Conservation (phyloP, 2,329 filamentous ascomycete species). For the Calonectria henricotiae region DNA sequence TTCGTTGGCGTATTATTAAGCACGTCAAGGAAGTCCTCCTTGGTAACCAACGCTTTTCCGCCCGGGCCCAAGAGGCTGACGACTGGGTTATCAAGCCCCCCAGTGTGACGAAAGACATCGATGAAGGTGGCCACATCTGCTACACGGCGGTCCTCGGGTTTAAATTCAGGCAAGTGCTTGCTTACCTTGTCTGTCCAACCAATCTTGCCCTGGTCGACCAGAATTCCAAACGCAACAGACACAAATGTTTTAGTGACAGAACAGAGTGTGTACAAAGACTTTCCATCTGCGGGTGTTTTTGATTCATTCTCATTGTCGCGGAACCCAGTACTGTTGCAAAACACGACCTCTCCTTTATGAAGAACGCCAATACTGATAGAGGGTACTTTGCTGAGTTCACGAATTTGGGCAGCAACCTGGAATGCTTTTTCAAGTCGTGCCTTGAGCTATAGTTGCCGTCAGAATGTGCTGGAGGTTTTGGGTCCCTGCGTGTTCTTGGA, state of each 20-base stretch:
- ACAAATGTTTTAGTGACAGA: conserved; percentile 21
- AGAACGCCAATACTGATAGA: conserved; percentile 13
- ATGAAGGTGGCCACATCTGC: conserved; percentile 4
- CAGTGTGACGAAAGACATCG: conserved; percentile 3
- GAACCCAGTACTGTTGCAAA: not conserved
- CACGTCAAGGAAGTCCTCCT: not conserved
- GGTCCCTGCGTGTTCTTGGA: not conserved
- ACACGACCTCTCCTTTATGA: conserved; percentile 7
- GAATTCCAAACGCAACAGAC: conserved; percentile 18
- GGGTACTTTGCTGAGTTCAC: not conserved
- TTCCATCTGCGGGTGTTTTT: not conserved
- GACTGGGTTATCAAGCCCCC: conserved; percentile 13
- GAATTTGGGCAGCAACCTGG: not conserved
- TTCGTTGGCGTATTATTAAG: conserved; percentile 7
- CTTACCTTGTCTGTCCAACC: conserved; percentile 11
- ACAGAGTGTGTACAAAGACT: conserved; percentile 16
- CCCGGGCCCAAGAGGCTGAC: not conserved
- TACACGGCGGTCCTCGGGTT: conserved; percentile 10
- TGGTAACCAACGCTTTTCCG: not conserved
- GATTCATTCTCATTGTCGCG: not conserved
- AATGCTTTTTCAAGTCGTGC: not conserved
- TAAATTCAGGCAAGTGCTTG: conserved; percentile 15
- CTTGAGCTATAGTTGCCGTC: not conserved
- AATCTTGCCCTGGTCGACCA: conserved; percentile 14
- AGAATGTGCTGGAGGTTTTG: not conserved